Conservation (phyloP, 2,329 filamentous ascomycete species). For the Tolypocladium album region DNA sequence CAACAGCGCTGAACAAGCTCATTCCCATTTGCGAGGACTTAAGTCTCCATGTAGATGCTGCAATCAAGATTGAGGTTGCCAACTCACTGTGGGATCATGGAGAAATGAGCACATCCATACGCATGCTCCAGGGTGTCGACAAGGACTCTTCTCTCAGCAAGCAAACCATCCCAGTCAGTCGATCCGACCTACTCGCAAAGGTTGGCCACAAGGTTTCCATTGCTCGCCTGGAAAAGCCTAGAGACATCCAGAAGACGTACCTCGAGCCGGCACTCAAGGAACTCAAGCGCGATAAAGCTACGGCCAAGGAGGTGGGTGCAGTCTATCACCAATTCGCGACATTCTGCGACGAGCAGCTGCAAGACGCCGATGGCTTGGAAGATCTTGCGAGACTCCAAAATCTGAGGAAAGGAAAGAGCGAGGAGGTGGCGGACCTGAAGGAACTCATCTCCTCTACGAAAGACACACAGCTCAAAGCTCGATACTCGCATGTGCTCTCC, state of each 20-base stretch:
- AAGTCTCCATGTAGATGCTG: constrained; percentile 68
- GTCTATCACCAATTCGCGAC: constrained; percentile 92
- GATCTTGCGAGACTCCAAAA: constrained; percentile 74
- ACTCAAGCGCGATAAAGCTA: constrained; percentile 53
- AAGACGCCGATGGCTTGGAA: constrained; percentile 74
- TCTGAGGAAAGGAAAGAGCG: constrained; percentile 67
- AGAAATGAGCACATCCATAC: constrained; percentile 79
- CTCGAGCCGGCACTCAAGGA: constrained; percentile 76
- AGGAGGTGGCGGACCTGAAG: constrained; percentile 68
- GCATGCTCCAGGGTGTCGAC: constrained; percentile 70
- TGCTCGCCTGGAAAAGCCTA: constrained; percentile 81
- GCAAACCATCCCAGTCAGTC: constrained; percentile 62
- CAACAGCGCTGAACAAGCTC: constrained; percentile 72
- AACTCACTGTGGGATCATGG: constrained; percentile 91
- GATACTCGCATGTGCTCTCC: constrained; percentile 48
- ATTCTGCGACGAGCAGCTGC: constrained; percentile 90
- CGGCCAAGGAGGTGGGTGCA: constrained; percentile 64
- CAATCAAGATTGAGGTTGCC: constrained; percentile 71
- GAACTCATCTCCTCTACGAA: constrained; percentile 40
- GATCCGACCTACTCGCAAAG: constrained; percentile 73
- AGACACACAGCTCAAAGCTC: constrained; percentile 41
- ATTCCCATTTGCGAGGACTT: constrained; percentile 56
- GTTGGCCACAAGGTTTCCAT: constrained; percentile 83
- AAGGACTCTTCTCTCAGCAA: constrained; percentile 46
- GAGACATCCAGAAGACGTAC: constrained; percentile 80